Conservation (phyloP, 805 yeast genomes). For the Komagataella pseudopastoris region DNA sequence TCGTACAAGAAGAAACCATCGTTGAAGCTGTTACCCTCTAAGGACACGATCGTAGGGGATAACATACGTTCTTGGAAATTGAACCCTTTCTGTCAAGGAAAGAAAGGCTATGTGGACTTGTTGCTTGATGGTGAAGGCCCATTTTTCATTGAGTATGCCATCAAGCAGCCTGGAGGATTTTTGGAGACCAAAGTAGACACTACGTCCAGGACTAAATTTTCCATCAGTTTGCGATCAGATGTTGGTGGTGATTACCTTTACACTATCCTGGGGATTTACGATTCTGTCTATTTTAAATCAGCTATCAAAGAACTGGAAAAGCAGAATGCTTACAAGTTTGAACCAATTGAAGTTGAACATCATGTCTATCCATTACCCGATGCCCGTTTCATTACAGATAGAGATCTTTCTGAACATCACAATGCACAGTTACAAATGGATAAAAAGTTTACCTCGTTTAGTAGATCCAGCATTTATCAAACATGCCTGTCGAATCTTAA, state of each 20-base stretch:
- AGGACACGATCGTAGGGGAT: slow-evolving; percentile 1
- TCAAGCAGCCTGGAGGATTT: slow-evolving; percentile 43
- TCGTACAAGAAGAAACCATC: slow-evolving; percentile 17
- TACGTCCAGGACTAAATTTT: slow-evolving; percentile 27
- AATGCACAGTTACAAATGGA: background rate
- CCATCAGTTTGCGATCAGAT: slow-evolving; percentile 24
- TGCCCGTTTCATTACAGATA: slow-evolving; percentile 17
- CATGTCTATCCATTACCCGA: slow-evolving; percentile 50
- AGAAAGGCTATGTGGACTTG: slow-evolving; percentile 15
- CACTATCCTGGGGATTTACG: slow-evolving; percentile 48
- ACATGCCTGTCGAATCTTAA: slow-evolving; percentile 16
- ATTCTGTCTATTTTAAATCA: slow-evolving; percentile 40
- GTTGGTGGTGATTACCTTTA: slow-evolving; percentile 51
- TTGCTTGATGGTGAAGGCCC: slow-evolving; percentile 46
- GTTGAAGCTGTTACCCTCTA: slow-evolving; percentile 5
- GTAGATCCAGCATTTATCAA: slow-evolving; percentile 6
- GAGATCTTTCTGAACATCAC: background rate
- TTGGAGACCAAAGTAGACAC: slow-evolving; percentile 23
- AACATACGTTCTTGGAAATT: slow-evolving; percentile 4
- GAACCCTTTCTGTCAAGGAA: slow-evolving; percentile 12
- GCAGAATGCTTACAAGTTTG: slow-evolving; percentile 10
- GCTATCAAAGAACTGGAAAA: slow-evolving; percentile 16
- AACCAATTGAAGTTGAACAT: slow-evolving; percentile 29
- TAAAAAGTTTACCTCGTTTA: slow-evolving; percentile 3
- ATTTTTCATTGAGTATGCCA: slow-evolving; percentile 55